phyloP scores from a whole-genome alignment of 1,284 basidiomycete genomes.

The Kwoniella shivajii region DNA sequence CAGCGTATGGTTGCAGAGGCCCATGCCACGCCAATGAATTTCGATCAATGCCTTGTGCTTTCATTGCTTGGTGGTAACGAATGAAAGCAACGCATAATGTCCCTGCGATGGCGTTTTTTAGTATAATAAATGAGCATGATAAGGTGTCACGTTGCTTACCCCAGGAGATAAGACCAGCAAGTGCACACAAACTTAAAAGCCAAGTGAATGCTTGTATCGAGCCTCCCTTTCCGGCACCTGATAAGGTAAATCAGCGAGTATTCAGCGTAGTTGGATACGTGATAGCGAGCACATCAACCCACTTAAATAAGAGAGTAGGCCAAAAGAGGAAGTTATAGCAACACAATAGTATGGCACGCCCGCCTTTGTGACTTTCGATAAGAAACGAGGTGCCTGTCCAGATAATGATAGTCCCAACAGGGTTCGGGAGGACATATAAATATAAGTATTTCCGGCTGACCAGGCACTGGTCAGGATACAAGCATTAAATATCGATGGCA shows the following conservation, averaged over 20 bases:
- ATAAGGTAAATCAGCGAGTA: no score
- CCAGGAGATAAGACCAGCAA: no score
- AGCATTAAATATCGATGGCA: slow-evolving; percentile 62
- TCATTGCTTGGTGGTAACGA: slow-evolving; percentile 32
- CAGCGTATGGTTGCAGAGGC: slow-evolving; percentile 26
- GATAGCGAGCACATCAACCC: no score
- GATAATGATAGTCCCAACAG: slow-evolving; percentile 76
- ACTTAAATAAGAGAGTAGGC: slow-evolving; percentile 67
- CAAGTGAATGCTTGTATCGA: no score
- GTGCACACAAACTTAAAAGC: no score
- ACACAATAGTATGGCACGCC: slow-evolving; percentile 76
- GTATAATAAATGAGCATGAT: no score
- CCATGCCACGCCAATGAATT: slow-evolving; percentile 6
- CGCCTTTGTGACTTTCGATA: slow-evolving; percentile 64
- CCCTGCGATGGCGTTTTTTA: no score
- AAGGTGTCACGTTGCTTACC: no score
- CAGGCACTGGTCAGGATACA: slow-evolving; percentile 31
- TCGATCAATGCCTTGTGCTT: slow-evolving; percentile 28
- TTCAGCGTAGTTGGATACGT: no score
- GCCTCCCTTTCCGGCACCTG: no score
- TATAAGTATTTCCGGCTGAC: slow-evolving; percentile 29
- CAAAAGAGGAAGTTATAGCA: slow-evolving; percentile 66
- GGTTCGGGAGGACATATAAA: slow-evolving; percentile 56
- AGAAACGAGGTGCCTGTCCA: slow-evolving; percentile 76
- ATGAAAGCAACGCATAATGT: no score